Evolutionary conservation across 768 basidiomycete species (phyloP).

Genomic region (Serendipita sp.): DNA sequence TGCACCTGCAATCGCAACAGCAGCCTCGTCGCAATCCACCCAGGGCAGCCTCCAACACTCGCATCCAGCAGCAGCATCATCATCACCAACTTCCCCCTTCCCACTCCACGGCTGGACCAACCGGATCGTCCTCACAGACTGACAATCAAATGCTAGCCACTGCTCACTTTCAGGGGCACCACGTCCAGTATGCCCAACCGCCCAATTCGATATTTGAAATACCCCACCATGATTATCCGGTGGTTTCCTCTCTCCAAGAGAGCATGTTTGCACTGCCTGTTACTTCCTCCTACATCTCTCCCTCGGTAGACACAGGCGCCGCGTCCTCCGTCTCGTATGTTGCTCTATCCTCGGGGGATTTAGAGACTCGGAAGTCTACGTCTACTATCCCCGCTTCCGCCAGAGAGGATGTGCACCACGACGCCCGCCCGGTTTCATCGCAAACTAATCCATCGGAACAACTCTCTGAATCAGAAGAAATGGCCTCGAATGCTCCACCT

Average conservation of each 20-base stretch:
- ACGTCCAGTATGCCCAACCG: not conserved
- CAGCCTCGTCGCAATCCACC: slow-evolving; percentile 1
- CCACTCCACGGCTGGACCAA: not conserved
- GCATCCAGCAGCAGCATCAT: not conserved
- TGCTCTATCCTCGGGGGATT: not conserved
- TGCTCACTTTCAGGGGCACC: not conserved
- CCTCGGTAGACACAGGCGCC: too few species aligned
- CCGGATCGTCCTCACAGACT: not conserved
- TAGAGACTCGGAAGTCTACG: not conserved
- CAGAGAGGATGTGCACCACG: too few species aligned
- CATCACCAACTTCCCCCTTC: not conserved
- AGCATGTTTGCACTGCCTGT: not conserved
- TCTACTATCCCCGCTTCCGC: not conserved
- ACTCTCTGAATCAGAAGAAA: not conserved
- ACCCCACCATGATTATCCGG: not conserved
- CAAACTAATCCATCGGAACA: too few species aligned
- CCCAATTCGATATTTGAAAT: not conserved
- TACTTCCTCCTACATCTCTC: not conserved
- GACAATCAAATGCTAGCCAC: slow-evolving; percentile 1
- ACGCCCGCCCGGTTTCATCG: too few species aligned
- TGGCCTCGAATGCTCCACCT: not conserved
- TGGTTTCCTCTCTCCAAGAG: not conserved
- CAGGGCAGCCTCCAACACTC: not conserved
- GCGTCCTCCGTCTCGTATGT: too few species aligned
- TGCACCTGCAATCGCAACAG: not conserved